Base-by-base conservation (phyloP, 2,329 filamentous ascomycete species). In the Cercospora sp. region DNA sequence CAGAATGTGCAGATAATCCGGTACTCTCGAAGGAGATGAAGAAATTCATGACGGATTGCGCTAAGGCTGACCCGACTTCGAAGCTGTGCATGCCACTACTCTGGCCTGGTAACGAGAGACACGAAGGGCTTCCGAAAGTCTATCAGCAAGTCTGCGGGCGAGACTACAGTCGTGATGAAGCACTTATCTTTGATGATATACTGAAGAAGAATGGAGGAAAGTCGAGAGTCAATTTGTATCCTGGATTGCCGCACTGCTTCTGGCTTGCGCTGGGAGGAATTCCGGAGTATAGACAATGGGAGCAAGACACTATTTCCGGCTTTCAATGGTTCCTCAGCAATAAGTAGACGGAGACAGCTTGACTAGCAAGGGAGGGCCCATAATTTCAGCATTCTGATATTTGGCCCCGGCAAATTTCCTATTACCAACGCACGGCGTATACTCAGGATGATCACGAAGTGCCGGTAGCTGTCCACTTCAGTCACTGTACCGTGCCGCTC, bases 151-250 rank as follows among this genome's bases (percentile, higher is more conserved):
- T 86, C 1, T 82, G 80, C 68, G 85, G 84, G 6, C 64, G 83
- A 62, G 85, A 87, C 72, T 81, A 81, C 0, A 70, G 83, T 7
- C 76, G 85, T 2, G 85, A 87, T 68, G 85, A 87, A 63, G 82
- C 77, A 0, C 69, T 87, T 51, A 81, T 86, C 0, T 86, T 86
- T 67, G 84, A 85, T 70, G 75, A 79, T 43, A 73, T 83, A 0
- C 70, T 87, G 65, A 77, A 80, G 24, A 82, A 82, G 61, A 78
- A 82, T 1, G 80, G 76, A 1, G 76, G 84, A 6, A 72, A 78
- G 71, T 84, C 83, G 0, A 78, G 77, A 55, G 40, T 85, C 8
- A 80, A 85, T 70, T 70, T 82, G 13, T 83, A 80, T 72, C 67
- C 74, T 0, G 82, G 81, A 80, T 71, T 82, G 65, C 80, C 80